Evolutionary conservation across 495 filamentous ascomycete species (phyloP).

Genomic region (Hypoxylon cercidicola): DNA sequence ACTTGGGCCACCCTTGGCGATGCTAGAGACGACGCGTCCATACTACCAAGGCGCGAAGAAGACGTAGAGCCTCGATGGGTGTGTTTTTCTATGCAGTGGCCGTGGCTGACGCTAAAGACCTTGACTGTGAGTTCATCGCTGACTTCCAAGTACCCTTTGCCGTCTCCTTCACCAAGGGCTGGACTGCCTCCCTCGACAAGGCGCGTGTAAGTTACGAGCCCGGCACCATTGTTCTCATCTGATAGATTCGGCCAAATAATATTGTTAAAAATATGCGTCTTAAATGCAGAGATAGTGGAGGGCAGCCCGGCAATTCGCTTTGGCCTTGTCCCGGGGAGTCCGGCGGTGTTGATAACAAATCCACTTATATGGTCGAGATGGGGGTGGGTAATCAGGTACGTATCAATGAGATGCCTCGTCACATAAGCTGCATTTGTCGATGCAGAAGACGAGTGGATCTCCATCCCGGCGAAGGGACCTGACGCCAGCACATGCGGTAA

Average conservation of each 20-base stretch:
- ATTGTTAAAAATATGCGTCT: slow-evolving; percentile 95
- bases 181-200: slow-evolving; percentile 87
- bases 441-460: slow-evolving; percentile 67
- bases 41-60: slow-evolving; percentile 53
- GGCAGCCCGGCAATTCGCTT: slow-evolving; percentile 88
- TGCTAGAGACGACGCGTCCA: slow-evolving; percentile 41
- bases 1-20: slow-evolving; percentile 32
- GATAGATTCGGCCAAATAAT: slow-evolving; percentile 97
- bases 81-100: slow-evolving; percentile 81
- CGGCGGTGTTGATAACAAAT: slow-evolving; percentile 91
- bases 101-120: slow-evolving; percentile 84
- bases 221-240: slow-evolving; percentile 94
- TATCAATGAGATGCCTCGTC: slow-evolving; percentile 79
- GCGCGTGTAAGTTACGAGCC: slow-evolving; percentile 89
- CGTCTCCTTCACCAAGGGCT: slow-evolving; percentile 77
- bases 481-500: slow-evolving; percentile 51
- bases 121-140: slow-evolving; percentile 83
- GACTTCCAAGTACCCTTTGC: slow-evolving; percentile 83
- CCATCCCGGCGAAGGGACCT: slow-evolving; percentile 79
- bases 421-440: slow-evolving; percentile 83
- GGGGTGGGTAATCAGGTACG: slow-evolving; percentile 91
- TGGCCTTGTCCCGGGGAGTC: slow-evolving; percentile 75
- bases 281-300: slow-evolving; percentile 85
- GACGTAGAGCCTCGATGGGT: slow-evolving; percentile 65
- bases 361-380: slow-evolving; percentile 94